Conservation (phyloP, 192 early-diverging fungal species). For the Phycomyces nitens region DNA sequence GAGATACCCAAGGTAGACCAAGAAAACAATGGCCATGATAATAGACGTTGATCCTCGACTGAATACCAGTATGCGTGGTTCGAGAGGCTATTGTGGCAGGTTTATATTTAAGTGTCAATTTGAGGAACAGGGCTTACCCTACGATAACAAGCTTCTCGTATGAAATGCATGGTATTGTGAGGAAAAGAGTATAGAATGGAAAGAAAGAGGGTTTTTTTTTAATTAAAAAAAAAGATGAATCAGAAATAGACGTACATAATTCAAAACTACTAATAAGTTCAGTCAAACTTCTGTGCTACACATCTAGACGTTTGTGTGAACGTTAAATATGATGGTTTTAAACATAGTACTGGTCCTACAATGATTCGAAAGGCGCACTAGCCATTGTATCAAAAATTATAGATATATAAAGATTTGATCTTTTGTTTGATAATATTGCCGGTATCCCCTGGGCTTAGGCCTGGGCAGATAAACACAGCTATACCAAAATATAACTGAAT, state of each 20-base stretch:
- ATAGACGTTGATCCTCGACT: constrained; percentile 1
- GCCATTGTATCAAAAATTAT: too few species aligned
- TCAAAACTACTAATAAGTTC: background rate
- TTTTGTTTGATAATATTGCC: too few species aligned
- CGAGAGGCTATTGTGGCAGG: constrained; percentile 6
- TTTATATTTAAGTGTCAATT: background rate
- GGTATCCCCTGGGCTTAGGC: too few species aligned
- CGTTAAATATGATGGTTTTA: too few species aligned
- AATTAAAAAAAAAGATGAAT: background rate
- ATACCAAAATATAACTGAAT: too few species aligned
- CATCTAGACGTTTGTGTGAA: too few species aligned
- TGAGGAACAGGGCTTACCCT: constrained; percentile 1
- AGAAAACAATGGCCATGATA: constrained; percentile 2
- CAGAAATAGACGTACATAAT: background rate
- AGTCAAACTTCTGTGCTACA: background rate
- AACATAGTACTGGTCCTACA: too few species aligned
- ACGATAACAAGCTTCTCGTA: constrained; percentile 18
- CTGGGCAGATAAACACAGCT: too few species aligned
- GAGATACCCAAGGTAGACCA: constrained; percentile 11
- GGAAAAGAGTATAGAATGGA: background rate
- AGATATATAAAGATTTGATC: too few species aligned
- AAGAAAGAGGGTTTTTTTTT: background rate
- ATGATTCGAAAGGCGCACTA: too few species aligned
- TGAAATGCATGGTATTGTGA: constrained; percentile 17
- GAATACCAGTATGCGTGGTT: constrained; percentile 7